Conservation (phyloP, 129 eudicot species). For the Smallanthus sonchifolius region DNA sequence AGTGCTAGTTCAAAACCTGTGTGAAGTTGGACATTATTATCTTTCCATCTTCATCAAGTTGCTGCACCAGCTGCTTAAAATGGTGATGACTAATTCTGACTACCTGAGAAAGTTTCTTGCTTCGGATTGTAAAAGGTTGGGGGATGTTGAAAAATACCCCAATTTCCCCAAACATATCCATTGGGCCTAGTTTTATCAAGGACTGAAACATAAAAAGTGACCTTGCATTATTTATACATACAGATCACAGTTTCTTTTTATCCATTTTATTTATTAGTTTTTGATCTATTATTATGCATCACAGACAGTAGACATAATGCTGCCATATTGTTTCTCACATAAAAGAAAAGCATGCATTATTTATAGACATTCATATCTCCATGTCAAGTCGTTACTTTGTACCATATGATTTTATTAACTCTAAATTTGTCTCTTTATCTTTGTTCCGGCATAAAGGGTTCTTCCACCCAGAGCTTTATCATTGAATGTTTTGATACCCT, state of each 20-base stretch:
- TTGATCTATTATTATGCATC: conserved; percentile 1
- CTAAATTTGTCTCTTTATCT: neutral
- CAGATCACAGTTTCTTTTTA: neutral
- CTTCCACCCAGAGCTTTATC: neutral
- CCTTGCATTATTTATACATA: neutral
- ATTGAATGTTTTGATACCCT: conserved; percentile 1
- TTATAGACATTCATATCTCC: neutral
- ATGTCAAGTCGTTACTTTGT: neutral
- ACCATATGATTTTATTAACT: neutral
- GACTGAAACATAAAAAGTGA: conserved; percentile 36
- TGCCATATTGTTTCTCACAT: conserved; percentile 4
- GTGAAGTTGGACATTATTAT: conserved; percentile 59
- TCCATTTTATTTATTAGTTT: neutral
- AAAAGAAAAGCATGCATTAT: neutral
- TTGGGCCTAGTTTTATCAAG: conserved; percentile 48
- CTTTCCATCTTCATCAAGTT: conserved; percentile 49
- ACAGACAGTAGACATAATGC: neutral
- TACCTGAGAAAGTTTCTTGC: conserved; percentile 81
- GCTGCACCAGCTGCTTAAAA: conserved; percentile 72
- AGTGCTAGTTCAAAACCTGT: conserved; percentile 43
- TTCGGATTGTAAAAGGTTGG: conserved; percentile 84
- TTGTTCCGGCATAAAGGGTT: neutral
- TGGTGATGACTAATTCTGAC: conserved; percentile 72
- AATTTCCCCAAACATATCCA: conserved; percentile 70
- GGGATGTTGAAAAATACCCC: conserved; percentile 80